phyloP scores from a whole-genome alignment of 305 asterid genomes.

The Rubia peregrina region DNA sequence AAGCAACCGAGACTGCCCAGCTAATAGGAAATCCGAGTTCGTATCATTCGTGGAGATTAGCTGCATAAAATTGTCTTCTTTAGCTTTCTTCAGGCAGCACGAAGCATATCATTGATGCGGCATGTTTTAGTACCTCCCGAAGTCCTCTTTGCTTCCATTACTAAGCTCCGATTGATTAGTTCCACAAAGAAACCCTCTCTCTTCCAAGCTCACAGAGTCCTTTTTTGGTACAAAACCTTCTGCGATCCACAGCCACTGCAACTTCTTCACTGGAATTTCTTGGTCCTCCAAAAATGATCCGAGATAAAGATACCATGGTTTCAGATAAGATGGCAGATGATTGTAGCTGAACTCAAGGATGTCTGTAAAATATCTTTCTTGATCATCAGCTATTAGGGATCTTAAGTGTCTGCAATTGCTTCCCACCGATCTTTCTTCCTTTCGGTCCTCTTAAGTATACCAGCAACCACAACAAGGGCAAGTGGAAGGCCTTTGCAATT shows the following conservation, averaged over 20 bases:
- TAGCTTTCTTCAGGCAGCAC: slow-evolving; percentile 21
- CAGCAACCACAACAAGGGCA: slow-evolving; percentile 17
- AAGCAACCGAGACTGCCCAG: slow-evolving; percentile 1
- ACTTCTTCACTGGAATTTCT: slow-evolving; percentile 16
- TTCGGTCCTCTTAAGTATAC: slow-evolving; percentile 13
- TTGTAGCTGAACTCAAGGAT: slow-evolving; percentile 24
- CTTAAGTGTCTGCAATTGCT: slow-evolving; percentile 12
- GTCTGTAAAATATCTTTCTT: slow-evolving; percentile 4
- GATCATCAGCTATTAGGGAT: neutral
- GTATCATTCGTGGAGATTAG: neutral
- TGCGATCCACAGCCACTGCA: slow-evolving; percentile 23
- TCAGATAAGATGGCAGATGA: slow-evolving; percentile 20
- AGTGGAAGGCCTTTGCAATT: slow-evolving; percentile 22
- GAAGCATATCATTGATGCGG: slow-evolving; percentile 19
- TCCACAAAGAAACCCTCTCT: slow-evolving; percentile 17
- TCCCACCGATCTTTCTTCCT: slow-evolving; percentile 13
- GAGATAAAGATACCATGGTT: slow-evolving; percentile 31
- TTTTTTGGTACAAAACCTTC: slow-evolving; percentile 23
- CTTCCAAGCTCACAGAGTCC: slow-evolving; percentile 11
- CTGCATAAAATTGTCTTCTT: slow-evolving; percentile 17
- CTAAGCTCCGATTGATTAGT: neutral
- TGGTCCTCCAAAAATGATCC: slow-evolving; percentile 21
- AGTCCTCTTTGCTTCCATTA: slow-evolving; percentile 1
- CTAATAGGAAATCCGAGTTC: neutral
- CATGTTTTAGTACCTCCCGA: slow-evolving; percentile 10